These are phyloP conservation scores for Aureobasidium sp. DNA, from an alignment of 2,329 filamentous ascomycete species.

Conservation along the genomic window DNA sequence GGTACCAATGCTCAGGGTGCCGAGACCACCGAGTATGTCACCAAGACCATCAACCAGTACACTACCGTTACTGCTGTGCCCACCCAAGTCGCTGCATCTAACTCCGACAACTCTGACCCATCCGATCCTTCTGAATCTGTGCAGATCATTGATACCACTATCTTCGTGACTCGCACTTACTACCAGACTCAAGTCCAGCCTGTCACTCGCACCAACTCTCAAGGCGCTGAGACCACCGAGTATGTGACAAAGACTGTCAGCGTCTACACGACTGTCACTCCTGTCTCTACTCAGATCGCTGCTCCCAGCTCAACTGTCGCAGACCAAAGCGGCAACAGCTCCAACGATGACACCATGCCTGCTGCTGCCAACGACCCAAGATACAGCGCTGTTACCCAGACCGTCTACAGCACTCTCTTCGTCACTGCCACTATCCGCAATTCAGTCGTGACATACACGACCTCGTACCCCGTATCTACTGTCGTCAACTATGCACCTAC, in stretches of 20 bases:
- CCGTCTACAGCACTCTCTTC: conserved; percentile 3
- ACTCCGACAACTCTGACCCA: neutral
- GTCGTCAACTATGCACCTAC: neutral
- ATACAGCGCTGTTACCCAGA: conserved; percentile 4
- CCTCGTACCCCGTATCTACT: neutral
- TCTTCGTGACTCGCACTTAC: neutral
- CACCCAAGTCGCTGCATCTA: neutral
- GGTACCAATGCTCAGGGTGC: conserved; percentile 8
- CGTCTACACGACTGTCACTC: conserved; percentile 4
- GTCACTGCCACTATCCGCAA: conserved; percentile 9
- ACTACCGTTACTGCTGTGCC: conserved; percentile 5
- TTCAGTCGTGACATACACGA: conserved; percentile 7
- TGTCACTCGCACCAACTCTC: neutral
- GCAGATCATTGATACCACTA: neutral
- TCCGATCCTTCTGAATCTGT: neutral
- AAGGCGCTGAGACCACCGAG: conserved; percentile 1
- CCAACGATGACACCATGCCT: neutral
- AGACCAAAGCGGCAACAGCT: neutral
- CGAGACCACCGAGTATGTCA: conserved; percentile 7
- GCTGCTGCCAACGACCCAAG: neutral
- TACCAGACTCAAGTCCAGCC: conserved; percentile 4
- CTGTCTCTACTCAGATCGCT: neutral
- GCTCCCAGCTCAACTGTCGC: neutral
- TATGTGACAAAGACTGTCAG: conserved; percentile 7
- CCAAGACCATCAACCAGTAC: conserved; percentile 6